Evolutionary conservation across 164 flowering plant species (phyloP), one percentile per base, ranked within the genome.

Genomic region (Amborella trichopoda): DNA sequence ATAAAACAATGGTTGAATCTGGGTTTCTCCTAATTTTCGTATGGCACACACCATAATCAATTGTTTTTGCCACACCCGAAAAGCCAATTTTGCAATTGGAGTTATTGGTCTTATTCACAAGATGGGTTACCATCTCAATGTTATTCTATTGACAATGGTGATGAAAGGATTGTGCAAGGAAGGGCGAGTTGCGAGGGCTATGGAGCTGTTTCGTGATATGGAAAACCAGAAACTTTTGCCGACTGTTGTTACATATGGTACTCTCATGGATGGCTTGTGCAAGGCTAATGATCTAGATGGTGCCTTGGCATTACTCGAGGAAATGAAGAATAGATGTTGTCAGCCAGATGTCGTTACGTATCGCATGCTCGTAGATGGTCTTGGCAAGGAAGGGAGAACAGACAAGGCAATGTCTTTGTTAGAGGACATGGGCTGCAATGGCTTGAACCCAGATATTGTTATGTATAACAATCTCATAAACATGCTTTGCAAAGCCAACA

Each of bases 221-320:
- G 32, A 43, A 22, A 55, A 38, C 9, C 53, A 53, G 55, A 21
- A 40, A 5, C 48, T 75, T 9, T 32, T 44, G 16, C 73, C 76
- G 0, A 77, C 78, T 68, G 42, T 44, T 49, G 39, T 64, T 54
- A 72, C 75, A 58, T 86, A 63, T 50, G 78, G 73, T 48, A 72
- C 72, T 4, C 24, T 87, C 22, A 49, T 81, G 6, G 62, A 56
- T 50, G 81, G 80, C 34, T 69, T 81, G 28, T 81, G 90, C 47
- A 74, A 66, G 53, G 75, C 23, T 23, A 73, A 65, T 55, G 69
- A 56, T 46, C 23, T 78, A 54, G 60, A 67, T 11, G 67, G 71
- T 33, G 89, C 86, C 10, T 11, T 59, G 40, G 19, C 13, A 25
- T 54, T 82, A 53, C 53, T 54, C 43, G 36, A 8, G 21, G 76